Evolutionary conservation across 306 rosid species (phyloP), one percentile per base, ranked within the genome.

Genomic region (Mimosa bimucronata): DNA sequence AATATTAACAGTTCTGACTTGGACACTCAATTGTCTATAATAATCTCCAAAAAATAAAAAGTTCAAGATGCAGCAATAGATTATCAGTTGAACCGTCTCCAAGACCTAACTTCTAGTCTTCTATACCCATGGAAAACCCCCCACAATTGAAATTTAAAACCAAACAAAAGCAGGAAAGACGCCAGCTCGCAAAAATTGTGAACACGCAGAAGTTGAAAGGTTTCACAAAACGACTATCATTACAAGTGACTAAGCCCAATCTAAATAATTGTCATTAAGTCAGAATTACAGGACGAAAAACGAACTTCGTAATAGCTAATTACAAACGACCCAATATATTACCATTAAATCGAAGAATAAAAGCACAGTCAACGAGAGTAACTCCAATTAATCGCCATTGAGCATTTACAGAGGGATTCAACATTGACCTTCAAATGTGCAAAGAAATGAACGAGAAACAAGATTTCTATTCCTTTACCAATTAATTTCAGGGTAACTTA

Each of bases 21-120:
- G 0, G 28, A 68, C 7, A 68, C 34, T 41, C 74, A 40, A 67
- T 23, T 31, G 34, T 12, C 21, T 70, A 50, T 41, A 73, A n/a
- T n/a, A n/a, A 65, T 64, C 72, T 9, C 10, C n/a, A 61, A 21
- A 74, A 80, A 80, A 60, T 4, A 67, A 64, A 66, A 60, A 26
- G 40, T 7, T 55, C 9, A 42, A 60, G 52, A 66, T 25, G n/a
- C 25, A 40, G 80, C 14, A 75, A 52, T 30, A 31, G 15, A 25
- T 58, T 25, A 38, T 75, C 40, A 23, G 25, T 5, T 58, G 2
- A 40, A 19, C 2, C 61, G 53, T 41, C 68, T 75, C n/a, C 69
- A 60, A 44, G 38, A 57, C 62, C 23, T 4, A 66, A 38, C n/a
- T n/a, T n/a, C n/a, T n/a, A n/a, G n/a, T n/a, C 72, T n/a, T 7